Percentiles rank a stretch among this genome's conserved stretches.
Evolutionary conservation across 1,284 basidiomycete species (phyloP).

Genomic region (Cystobasidium pallidum): DNA sequence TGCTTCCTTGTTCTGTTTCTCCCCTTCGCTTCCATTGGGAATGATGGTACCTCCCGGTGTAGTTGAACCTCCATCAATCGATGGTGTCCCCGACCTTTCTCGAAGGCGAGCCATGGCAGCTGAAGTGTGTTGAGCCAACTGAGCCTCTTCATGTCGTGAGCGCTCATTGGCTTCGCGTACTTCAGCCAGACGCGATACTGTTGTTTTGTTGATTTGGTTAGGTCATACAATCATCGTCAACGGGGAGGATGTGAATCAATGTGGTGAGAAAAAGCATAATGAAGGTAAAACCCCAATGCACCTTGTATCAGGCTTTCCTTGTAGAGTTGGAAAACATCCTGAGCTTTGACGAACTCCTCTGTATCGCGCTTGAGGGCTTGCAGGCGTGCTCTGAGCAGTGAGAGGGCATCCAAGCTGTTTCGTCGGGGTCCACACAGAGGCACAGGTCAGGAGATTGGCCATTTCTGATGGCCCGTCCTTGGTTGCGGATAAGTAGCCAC

Average conservation of each 20-base stretch:
- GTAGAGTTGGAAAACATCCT: constrained; percentile 92
- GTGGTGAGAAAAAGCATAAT: not conserved
- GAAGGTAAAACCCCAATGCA: constrained; percentile 54
- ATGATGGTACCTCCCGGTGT: constrained; percentile 1
- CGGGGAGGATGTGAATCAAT: too few species aligned
- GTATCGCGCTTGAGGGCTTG: constrained; percentile 64
- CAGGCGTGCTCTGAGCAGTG: constrained; percentile 84
- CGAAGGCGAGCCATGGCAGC: constrained; percentile 12
- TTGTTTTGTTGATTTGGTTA: not conserved
- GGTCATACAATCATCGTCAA: not conserved
- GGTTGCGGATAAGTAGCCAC: not conserved
- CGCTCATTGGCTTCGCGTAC: constrained; percentile 67
- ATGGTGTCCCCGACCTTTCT: constrained; percentile 8
- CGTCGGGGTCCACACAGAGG: not conserved
- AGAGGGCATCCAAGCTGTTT: constrained; percentile 76
- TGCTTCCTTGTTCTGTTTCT: constrained; percentile 21
- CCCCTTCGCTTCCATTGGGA: not conserved
- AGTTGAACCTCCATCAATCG: constrained; percentile 5
- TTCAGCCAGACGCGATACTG: constrained; percentile 89
- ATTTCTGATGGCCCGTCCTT: too few species aligned
- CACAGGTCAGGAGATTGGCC: not conserved
- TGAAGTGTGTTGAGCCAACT: constrained; percentile 26
- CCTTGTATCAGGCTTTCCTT: constrained; percentile 93
- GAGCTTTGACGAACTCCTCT: constrained; percentile 59
- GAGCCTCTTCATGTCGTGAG: constrained; percentile 29